A percentile compares a stretch with the other conserved stretches of the same genome.
These are phyloP conservation scores for Rhodotorula sp. DNA, from an alignment of 1,284 basidiomycete genomes.

Conservation along the genomic window DNA sequence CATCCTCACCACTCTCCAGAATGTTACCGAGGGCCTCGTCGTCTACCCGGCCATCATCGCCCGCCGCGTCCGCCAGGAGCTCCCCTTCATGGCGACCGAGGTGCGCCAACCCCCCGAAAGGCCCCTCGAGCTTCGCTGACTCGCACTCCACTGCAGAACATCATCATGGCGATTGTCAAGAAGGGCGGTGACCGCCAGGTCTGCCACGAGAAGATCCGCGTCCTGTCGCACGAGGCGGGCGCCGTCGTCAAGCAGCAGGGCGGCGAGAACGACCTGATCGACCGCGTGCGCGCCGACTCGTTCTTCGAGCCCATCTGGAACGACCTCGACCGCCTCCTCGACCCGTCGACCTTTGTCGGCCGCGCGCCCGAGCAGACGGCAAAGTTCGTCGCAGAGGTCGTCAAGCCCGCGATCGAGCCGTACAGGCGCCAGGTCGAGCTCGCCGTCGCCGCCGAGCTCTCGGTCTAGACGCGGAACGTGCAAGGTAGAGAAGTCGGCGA, in stretches of 20 bases:
- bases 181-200: constrained; percentile 91
- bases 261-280: constrained; percentile 93
- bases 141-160: constrained; percentile 61
- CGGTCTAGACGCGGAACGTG: constrained; percentile 48
- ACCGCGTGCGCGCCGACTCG: constrained; percentile 69
- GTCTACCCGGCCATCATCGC: constrained; percentile 96
- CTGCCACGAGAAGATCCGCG: constrained; percentile 94
- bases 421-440: constrained; percentile 65
- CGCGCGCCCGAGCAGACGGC: constrained; percentile 93
- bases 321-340: constrained; percentile 59
- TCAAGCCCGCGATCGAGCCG: constrained; percentile 74
- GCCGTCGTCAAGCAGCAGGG: constrained; percentile 94
- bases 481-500: no score
- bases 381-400: constrained; percentile 82
- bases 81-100: constrained; percentile 84
- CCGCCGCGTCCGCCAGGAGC: constrained; percentile 86
- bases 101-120: neutral
- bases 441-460: constrained; percentile 61
- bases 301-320: constrained; percentile 63
- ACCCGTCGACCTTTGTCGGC: constrained; percentile 83
- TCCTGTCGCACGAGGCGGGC: constrained; percentile 94
- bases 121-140: constrained; percentile 53
- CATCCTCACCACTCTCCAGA: constrained; percentile 90
- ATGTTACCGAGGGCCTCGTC: constrained; percentile 94
- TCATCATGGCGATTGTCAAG: constrained; percentile 99